Evolutionary conservation across 148 eudicot genomes (phyloP).

Genomic region (Fagopyrum esculentum): DNA sequence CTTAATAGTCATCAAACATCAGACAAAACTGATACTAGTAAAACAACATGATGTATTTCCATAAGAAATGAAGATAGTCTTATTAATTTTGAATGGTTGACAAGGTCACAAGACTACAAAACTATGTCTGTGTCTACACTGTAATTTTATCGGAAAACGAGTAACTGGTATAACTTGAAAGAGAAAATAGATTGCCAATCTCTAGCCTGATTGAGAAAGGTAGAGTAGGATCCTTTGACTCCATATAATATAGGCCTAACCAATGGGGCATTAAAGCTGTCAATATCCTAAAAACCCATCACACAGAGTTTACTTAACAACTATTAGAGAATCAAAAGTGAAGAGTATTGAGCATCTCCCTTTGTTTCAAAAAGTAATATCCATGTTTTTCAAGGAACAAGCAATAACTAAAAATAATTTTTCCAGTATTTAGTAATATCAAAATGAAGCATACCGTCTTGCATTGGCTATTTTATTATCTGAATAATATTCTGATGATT

Average conservation of each 20-base stretch:
- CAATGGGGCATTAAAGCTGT: not conserved
- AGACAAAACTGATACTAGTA: not conserved
- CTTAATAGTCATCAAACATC: not conserved
- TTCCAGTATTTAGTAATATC: not conserved
- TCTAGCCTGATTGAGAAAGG: no score
- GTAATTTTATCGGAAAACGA: no score
- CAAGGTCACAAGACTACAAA: no score
- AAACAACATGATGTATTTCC: not conserved
- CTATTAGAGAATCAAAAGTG: not conserved
- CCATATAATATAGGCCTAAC: not conserved
- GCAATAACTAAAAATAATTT: not conserved
- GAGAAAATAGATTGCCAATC: no score
- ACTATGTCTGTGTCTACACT: no score
- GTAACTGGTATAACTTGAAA: no score
- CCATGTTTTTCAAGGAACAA: not conserved
- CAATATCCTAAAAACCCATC: not conserved
- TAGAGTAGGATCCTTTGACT: no score
- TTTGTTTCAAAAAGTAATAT: not conserved
- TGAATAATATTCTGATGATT: slow-evolving; percentile 74
- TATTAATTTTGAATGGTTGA: no score
- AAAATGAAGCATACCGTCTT: slow-evolving; percentile 68
- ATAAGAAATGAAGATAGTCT: not conserved
- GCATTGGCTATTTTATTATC: slow-evolving; percentile 72
- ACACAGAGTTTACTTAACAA: not conserved
- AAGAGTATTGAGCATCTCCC: not conserved